phyloP scores from a whole-genome alignment of 192 early-diverging fungal genomes.

The Gamsiella multidivaricata region DNA sequence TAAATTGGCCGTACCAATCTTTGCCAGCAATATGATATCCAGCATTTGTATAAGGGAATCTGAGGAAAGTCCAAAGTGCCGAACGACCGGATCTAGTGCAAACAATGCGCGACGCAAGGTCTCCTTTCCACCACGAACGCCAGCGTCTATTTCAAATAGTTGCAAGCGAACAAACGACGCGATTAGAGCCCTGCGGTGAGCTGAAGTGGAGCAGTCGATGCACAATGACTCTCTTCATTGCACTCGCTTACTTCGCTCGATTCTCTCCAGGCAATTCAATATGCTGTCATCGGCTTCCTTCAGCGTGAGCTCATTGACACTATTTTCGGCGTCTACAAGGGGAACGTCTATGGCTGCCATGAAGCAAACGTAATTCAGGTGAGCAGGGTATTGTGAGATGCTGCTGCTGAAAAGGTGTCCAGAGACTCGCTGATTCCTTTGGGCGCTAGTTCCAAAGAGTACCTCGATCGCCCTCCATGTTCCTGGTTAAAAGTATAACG shows the following conservation, averaged over 20 bases:
- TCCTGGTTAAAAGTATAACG: background rate
- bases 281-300: conserved; percentile 35
- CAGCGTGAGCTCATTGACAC: conserved; percentile 13
- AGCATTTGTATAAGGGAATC: conserved; percentile 33
- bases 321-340: background rate
- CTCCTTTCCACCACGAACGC: conserved; percentile 38
- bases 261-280: conserved; percentile 23
- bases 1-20: conserved; percentile 52
- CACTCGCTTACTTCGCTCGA: conserved; percentile 26
- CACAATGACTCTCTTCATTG: background rate
- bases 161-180: background rate
- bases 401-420: too few species aligned
- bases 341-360: background rate
- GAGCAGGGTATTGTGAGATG: background rate
- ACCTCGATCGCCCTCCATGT: conserved; percentile 25
- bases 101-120: conserved; percentile 10
- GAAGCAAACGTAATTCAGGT: background rate
- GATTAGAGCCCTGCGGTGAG: background rate
- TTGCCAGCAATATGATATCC: conserved; percentile 43
- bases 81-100: conserved; percentile 28
- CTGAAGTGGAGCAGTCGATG: background rate
- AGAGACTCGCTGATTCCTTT: too few species aligned
- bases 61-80: conserved; percentile 43
- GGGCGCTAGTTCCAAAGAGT: too few species aligned
- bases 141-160: conserved; percentile 54